Base-by-base conservation (phyloP, 768 basidiomycete species). In the Cystobasidiopsis lactophilus region DNA sequence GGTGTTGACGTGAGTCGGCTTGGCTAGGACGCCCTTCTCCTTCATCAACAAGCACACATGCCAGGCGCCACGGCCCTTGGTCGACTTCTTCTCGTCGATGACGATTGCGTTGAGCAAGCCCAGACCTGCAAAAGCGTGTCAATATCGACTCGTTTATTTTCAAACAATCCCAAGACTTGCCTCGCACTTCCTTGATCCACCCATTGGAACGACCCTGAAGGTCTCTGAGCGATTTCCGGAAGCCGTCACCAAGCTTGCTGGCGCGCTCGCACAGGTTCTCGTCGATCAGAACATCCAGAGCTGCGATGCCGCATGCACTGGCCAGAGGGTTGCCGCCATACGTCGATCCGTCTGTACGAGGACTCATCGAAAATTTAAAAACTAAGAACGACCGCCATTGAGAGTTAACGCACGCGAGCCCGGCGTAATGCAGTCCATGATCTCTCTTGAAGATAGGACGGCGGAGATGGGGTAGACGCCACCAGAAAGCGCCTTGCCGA, bases 391-490 rank as follows among this genome's bases (percentile, higher is more conserved):
- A 18, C 52, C 39, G 79, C 89, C 89, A 61, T 89, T 89, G 55
- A 93, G 95, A 0, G 91, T 96, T 58, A 80, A 83, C 2, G 89
- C 88, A 58, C 96, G 91, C 69, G 95, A 88, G 50, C 91, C 89
- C 21, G 91, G 89, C 51, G 77, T 72, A 61, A 98, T 89, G 68
- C 80, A 84, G 18, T 88, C 76, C 85, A 96, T 93, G 59, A 98
- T 68, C n/a, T 83, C 80, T 58, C 77, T 76, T 66, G 85, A 78
- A 18, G 89, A 80, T 30, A 98, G 74, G 19, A 96, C 89, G 14
- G 84, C 86, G 24, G 89, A 93, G 11, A 98, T 89, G 40, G 93
- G 91, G 66, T 93, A 95, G 55, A 95, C 83, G 66, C 93, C 93
- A 26, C 93, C 91, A 3, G 88, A 91, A 5, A 98, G 75, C 0